Evolutionary conservation across 2,329 filamentous ascomycete genomes (phyloP).

Genomic region (Neoscytalidium dimidiatum): DNA sequence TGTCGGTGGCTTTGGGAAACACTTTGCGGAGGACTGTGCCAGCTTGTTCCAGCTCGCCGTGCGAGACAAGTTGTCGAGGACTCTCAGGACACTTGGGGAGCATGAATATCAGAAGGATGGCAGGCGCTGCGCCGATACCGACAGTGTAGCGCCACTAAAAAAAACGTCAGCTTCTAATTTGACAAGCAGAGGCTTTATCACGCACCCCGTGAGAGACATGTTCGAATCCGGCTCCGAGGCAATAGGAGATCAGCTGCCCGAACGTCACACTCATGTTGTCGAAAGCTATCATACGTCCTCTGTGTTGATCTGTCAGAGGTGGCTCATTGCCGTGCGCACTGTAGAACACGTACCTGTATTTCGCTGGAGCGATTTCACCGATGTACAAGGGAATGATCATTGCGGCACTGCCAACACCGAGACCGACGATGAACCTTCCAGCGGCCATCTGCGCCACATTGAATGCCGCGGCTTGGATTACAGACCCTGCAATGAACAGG

Average conservation of each 20-base stretch:
- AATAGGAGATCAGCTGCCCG: slow-evolving; percentile 37
- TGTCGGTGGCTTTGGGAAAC: slow-evolving; percentile 28
- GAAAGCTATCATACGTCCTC: slow-evolving; percentile 42
- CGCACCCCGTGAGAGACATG: not conserved
- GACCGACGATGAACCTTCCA: slow-evolving; percentile 33
- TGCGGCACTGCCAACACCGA: slow-evolving; percentile 33
- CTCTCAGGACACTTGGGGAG: slow-evolving; percentile 39
- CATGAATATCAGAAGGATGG: slow-evolving; percentile 37
- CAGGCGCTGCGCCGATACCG: slow-evolving; percentile 38
- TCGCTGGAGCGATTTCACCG: slow-evolving; percentile 28
- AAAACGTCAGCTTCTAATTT: not conserved
- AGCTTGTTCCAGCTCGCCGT: slow-evolving; percentile 35
- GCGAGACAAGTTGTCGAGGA: slow-evolving; percentile 42
- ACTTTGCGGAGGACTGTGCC: slow-evolving; percentile 38
- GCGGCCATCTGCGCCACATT: slow-evolving; percentile 30
- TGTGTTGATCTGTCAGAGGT: not conserved
- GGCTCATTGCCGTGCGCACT: not conserved
- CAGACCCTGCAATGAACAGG: slow-evolving; percentile 31
- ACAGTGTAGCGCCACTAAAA: slow-evolving; percentile 32
- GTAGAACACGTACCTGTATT: slow-evolving; percentile 23
- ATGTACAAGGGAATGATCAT: slow-evolving; percentile 35
- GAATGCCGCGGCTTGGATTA: slow-evolving; percentile 32
- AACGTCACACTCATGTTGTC: slow-evolving; percentile 38
- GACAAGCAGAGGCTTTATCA: too few species aligned
- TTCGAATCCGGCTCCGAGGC: slow-evolving; percentile 36